Conservation (phyloP, 805 yeast genomes). For the Sporopachydermia lactativora region DNA sequence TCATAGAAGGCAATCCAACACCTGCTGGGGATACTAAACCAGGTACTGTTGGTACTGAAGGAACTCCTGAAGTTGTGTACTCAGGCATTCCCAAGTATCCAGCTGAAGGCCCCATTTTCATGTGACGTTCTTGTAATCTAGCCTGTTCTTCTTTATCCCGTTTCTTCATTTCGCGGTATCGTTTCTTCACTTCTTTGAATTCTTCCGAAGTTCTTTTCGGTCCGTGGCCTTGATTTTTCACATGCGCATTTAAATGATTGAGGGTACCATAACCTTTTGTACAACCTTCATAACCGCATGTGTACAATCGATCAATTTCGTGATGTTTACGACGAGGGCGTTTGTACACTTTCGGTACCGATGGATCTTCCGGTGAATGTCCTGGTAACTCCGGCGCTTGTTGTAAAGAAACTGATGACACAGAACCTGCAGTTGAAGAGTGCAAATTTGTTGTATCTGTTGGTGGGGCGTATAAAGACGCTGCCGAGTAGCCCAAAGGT, state of each 20-base stretch:
- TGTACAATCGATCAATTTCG: constrained; percentile 41
- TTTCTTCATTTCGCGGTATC: constrained; percentile 26
- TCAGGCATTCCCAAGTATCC: background rate
- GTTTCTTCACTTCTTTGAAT: constrained; percentile 33
- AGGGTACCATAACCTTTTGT: constrained; percentile 44
- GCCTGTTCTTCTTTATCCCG: constrained; percentile 13
- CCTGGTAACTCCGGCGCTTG: no score
- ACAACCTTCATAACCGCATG: constrained; percentile 33
- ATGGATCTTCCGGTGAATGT: no score
- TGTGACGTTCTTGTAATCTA: background rate
- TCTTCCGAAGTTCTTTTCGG: constrained; percentile 39
- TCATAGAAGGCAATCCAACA: background rate
- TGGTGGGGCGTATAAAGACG: no score
- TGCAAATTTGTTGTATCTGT: no score
- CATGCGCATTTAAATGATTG: constrained; percentile 45
- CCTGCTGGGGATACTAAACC: background rate
- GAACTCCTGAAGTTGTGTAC: background rate
- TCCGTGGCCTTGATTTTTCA: constrained; percentile 39
- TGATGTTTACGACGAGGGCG: constrained; percentile 40
- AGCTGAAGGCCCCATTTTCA: background rate
- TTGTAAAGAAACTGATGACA: no score
- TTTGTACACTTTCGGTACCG: constrained; percentile 14
- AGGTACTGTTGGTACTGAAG: background rate
- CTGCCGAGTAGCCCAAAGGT: no score
- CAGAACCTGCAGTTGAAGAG: no score